Evolutionary conservation across 352 stramenopile genomes (phyloP).

Genomic region (Pythium oligandrum): DNA sequence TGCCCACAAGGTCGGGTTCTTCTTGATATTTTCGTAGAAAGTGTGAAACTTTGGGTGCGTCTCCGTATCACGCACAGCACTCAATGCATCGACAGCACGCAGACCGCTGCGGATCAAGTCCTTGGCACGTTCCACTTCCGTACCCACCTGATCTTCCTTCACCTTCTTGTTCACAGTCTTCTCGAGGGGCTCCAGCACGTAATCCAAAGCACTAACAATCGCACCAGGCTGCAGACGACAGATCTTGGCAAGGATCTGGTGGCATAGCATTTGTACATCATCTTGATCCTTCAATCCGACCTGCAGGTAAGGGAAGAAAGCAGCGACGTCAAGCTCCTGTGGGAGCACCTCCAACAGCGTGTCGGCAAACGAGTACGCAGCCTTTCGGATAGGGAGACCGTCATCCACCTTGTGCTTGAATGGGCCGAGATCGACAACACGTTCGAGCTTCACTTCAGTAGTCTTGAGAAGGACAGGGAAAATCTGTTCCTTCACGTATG

Average conservation of each 20-base stretch:
- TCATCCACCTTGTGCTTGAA: slow-evolving; percentile 98
- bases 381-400: slow-evolving; percentile 81
- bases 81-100: slow-evolving; percentile 79
- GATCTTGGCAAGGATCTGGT: slow-evolving; percentile 97
- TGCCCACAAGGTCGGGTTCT: slow-evolving; percentile 53
- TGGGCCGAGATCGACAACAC: slow-evolving; percentile 96
- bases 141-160: slow-evolving; percentile 93
- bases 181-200: slow-evolving; percentile 90
- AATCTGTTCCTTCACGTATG: slow-evolving; percentile 82
- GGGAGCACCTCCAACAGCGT: slow-evolving; percentile 94
- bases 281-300: slow-evolving; percentile 91
- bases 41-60: slow-evolving; percentile 65
- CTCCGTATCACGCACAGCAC: slow-evolving; percentile 62
- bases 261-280: slow-evolving; percentile 95
- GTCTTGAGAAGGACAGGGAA: slow-evolving; percentile 88
- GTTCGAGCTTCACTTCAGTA: slow-evolving; percentile 93
- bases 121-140: slow-evolving; percentile 94
- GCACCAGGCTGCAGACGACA: slow-evolving; percentile 74
- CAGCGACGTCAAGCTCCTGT: slow-evolving; percentile 86
- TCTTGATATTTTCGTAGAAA: slow-evolving; percentile 63
- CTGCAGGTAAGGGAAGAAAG: slow-evolving; percentile 93
- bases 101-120: slow-evolving; percentile 96
- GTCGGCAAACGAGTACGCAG: slow-evolving; percentile 93
- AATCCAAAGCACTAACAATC: slow-evolving; percentile 83
- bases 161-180: slow-evolving; percentile 96